These are phyloP conservation scores for Tolypocladium inflatum DNA, from an alignment of 2,329 filamentous ascomycete genomes.

Conservation along the genomic window DNA sequence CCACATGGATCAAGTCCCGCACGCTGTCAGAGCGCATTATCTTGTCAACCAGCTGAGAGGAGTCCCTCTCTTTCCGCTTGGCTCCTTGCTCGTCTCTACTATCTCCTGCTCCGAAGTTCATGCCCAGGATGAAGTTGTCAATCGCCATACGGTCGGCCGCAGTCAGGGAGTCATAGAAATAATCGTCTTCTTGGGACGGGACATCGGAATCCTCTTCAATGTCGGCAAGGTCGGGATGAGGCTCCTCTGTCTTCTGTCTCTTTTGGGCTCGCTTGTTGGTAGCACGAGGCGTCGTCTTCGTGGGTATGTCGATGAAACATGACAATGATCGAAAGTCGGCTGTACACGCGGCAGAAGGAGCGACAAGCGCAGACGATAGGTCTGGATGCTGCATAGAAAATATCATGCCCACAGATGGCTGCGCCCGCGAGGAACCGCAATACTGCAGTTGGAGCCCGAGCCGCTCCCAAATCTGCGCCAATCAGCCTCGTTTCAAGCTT, in stretches of 20 bases:
- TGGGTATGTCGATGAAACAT: slow-evolving; percentile 14
- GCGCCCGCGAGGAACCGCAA: slow-evolving; percentile 1
- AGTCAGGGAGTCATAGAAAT: slow-evolving; percentile 9
- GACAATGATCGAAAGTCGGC: slow-evolving; percentile 16
- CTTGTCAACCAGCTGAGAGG: neutral
- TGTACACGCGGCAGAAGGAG: slow-evolving; percentile 14
- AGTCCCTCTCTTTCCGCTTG: neutral
- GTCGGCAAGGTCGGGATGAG: neutral
- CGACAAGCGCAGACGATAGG: slow-evolving; percentile 18
- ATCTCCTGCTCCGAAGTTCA: slow-evolving; percentile 7
- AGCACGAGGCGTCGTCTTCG: neutral
- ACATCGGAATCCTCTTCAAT: neutral
- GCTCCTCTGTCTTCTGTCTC: slow-evolving; percentile 4
- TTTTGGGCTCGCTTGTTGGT: neutral
- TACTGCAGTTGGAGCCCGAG: slow-evolving; percentile 17
- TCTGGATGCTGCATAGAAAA: slow-evolving; percentile 28
- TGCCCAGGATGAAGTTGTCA: slow-evolving; percentile 16
- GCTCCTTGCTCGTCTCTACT: neutral
- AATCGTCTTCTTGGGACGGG: neutral
- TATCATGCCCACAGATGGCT: slow-evolving; percentile 10
- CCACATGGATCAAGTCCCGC: slow-evolving; percentile 6
- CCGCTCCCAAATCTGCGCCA: slow-evolving; percentile 19
- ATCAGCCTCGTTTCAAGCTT: neutral
- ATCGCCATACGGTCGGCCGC: slow-evolving; percentile 16
- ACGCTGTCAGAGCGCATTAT: neutral